These are phyloP conservation scores for Thielaviopsis punctulata DNA, from an alignment of 2,329 filamentous ascomycete genomes.

Conservation along the genomic window DNA sequence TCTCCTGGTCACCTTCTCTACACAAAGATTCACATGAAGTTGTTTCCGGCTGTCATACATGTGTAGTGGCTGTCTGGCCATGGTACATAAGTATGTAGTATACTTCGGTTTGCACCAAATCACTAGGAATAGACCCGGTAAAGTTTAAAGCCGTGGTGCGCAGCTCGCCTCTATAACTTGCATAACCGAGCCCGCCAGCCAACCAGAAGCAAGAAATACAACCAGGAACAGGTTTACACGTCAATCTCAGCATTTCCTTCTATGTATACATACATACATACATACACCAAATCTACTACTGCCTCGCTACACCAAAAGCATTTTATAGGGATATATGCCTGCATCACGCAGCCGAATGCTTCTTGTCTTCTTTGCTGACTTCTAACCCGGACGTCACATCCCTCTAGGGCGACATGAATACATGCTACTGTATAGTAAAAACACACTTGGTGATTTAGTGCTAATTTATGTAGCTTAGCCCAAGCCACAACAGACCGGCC, in stretches of 20 bases:
- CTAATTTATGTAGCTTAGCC: neutral
- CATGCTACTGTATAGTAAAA: no score
- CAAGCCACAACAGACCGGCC: neutral
- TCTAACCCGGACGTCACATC: neutral
- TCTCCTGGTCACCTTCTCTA: no score
- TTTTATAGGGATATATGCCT: neutral
- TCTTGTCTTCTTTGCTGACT: neutral
- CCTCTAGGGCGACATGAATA: neutral
- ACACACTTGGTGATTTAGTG: neutral
- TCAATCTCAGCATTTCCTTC: no score
- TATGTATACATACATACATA: neutral
- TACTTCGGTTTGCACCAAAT: no score
- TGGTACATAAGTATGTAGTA: no score
- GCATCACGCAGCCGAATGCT: neutral
- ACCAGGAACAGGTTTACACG: no score
- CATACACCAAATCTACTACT: neutral
- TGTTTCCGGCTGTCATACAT: no score
- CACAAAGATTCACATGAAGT: no score
- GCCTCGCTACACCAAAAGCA: neutral
- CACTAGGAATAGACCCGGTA: neutral
- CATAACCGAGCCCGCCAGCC: conserved; percentile 2
- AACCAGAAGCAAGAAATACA: neutral
- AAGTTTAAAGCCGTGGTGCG: neutral
- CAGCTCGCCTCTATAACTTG: neutral
- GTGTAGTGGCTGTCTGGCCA: no score